Conservation (phyloP, 139 green algal species). For the Asterochloris sp. region DNA sequence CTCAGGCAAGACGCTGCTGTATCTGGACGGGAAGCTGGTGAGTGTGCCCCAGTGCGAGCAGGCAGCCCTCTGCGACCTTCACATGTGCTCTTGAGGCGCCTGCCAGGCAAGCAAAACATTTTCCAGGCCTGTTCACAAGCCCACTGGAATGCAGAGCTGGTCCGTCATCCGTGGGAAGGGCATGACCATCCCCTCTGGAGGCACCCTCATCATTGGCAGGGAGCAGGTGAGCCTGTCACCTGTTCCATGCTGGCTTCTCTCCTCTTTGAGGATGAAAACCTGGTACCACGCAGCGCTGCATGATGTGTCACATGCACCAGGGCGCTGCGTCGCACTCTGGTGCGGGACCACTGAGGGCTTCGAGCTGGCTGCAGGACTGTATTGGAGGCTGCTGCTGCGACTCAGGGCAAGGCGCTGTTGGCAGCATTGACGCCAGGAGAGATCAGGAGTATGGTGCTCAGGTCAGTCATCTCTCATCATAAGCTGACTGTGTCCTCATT, state of each 20-base stretch:
- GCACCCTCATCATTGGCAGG: conserved; percentile 80
- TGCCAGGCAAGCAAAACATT: neutral
- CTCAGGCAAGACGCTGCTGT: conserved; percentile 59
- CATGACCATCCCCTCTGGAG: conserved; percentile 66
- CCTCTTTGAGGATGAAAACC: no score
- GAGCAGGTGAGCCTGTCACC: conserved; percentile 81
- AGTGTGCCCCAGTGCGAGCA: neutral
- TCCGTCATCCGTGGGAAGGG: conserved; percentile 53
- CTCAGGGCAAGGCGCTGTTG: conserved; percentile 51
- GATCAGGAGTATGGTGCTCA: conserved; percentile 71
- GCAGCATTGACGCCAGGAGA: conserved; percentile 29
- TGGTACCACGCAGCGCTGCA: no score
- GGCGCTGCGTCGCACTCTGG: no score
- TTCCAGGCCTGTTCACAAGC: neutral
- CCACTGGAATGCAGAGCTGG: conserved; percentile 51
- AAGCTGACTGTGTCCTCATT: no score
- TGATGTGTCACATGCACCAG: no score
- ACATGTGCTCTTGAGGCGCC: neutral
- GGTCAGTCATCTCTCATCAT: no score
- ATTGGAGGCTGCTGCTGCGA: conserved; percentile 71
- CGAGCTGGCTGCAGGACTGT: neutral
- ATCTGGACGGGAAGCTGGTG: conserved; percentile 71
- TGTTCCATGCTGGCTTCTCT: no score
- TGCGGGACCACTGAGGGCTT: no score
- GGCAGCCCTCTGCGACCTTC: neutral